These are phyloP conservation scores for Candida silvicultrix DNA, from an alignment of 805 yeast genomes.

Conservation along the genomic window DNA sequence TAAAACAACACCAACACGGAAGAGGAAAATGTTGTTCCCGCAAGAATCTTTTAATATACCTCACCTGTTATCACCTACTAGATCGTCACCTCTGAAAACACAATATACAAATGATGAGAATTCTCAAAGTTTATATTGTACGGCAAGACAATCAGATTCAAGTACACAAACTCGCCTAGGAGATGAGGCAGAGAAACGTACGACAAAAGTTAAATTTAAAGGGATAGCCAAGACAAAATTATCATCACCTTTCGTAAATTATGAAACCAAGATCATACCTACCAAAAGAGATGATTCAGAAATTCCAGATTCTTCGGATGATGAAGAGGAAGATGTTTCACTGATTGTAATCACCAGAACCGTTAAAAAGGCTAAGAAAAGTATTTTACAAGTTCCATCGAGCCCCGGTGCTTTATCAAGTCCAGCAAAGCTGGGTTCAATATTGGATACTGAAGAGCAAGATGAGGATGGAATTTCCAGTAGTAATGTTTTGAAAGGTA, in stretches of 20 bases:
- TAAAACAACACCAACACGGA: slow-evolving; percentile 10
- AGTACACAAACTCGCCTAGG: slow-evolving; percentile 5
- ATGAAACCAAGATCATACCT: slow-evolving; percentile 8
- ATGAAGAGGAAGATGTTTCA: slow-evolving; percentile 19
- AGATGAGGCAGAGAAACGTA: neutral
- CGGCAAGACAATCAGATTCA: neutral
- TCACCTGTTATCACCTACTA: slow-evolving; percentile 8
- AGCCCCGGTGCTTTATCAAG: slow-evolving; percentile 9
- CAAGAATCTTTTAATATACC: slow-evolving; percentile 17
- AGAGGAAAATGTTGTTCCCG: slow-evolving; percentile 2
- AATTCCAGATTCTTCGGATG: slow-evolving; percentile 17
- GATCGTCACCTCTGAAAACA: neutral
- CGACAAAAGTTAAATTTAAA: slow-evolving; percentile 5
- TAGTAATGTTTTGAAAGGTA: no score
- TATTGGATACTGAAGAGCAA: slow-evolving; percentile 6
- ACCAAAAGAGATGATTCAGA: slow-evolving; percentile 11
- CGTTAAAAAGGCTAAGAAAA: slow-evolving; percentile 9
- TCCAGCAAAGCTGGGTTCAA: slow-evolving; percentile 3
- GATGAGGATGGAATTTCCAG: neutral
- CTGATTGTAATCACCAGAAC: slow-evolving; percentile 22
- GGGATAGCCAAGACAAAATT: neutral
- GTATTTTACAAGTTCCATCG: slow-evolving; percentile 19
- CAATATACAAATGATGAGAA: neutral
- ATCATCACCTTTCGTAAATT: slow-evolving; percentile 6
- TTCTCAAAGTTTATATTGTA: slow-evolving; percentile 2